Conservation (phyloP, 805 yeast genomes). For the Schwanniomyces polymorphus region DNA sequence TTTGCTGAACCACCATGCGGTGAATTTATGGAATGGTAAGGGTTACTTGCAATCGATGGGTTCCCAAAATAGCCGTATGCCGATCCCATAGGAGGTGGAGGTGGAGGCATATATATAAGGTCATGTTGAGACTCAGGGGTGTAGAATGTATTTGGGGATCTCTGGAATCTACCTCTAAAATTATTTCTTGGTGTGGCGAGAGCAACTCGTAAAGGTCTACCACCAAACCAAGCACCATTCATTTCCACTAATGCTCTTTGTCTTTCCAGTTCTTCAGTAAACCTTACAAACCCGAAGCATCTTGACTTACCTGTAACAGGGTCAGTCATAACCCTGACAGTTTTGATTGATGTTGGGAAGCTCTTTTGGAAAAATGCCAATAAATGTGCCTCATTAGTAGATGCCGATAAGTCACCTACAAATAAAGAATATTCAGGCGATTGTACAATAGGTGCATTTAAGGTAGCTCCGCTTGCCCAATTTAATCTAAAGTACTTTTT, state of each 20-base stretch:
- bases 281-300: constrained; percentile 80
- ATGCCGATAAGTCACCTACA: constrained; percentile 81
- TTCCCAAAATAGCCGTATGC: constrained; percentile 15
- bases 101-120: constrained; percentile 14
- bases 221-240: constrained; percentile 82
- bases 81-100: constrained; percentile 8
- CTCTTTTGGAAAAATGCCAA: constrained; percentile 68
- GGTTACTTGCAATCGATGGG: constrained; percentile 11
- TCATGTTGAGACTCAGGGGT: constrained; percentile 13
- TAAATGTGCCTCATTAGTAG: constrained; percentile 78
- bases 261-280: constrained; percentile 68
- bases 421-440: constrained; percentile 76
- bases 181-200: constrained; percentile 70
- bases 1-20: background rate
- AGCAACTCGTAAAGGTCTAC: constrained; percentile 74
- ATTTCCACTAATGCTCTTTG: constrained; percentile 66
- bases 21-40: constrained; percentile 6
- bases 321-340: constrained; percentile 85
- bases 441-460: constrained; percentile 67
- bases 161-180: constrained; percentile 5
- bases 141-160: constrained; percentile 2
- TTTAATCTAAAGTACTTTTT: constrained; percentile 70
- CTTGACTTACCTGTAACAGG: constrained; percentile 76
- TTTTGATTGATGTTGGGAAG: constrained; percentile 63
- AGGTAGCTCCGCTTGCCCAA: constrained; percentile 85